A percentile compares a stretch with the other conserved stretches of the same genome.
Conservation (phyloP, 148 eudicot species). For the Arbutus unedo region DNA sequence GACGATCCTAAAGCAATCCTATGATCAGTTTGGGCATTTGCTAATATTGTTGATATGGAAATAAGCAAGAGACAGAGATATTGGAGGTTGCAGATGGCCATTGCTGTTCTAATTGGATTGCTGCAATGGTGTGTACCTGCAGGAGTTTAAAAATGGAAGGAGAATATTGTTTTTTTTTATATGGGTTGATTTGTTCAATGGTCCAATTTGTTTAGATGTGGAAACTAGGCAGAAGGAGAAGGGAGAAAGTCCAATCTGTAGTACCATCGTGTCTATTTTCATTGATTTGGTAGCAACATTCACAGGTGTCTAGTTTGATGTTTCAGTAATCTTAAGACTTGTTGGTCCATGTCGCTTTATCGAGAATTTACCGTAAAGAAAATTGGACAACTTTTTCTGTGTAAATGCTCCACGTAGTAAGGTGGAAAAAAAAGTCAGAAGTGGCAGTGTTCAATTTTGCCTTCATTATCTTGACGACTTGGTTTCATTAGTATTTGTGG, state of each 20-base stretch:
- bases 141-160: background rate
- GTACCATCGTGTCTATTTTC: no score
- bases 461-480: no score
- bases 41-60: background rate
- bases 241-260: background rate
- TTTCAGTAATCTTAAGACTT: no score
- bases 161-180: background rate
- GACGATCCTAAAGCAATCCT: conserved; percentile 15
- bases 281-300: no score
- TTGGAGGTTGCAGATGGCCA: background rate
- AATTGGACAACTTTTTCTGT: no score
- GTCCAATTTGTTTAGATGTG: background rate
- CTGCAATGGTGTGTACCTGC: background rate
- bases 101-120: background rate
- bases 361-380: no score
- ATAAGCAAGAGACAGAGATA: background rate
- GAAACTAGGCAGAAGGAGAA: background rate
- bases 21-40: conserved; percentile 8
- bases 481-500: no score
- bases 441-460: no score
- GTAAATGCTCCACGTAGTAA: no score
- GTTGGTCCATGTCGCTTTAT: no score
- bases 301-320: no score
- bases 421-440: no score
- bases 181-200: background rate